A percentile compares a stretch with the other conserved stretches of the same genome.
Conservation (phyloP, 148 eudicot genomes). For the Drosera capensis region DNA sequence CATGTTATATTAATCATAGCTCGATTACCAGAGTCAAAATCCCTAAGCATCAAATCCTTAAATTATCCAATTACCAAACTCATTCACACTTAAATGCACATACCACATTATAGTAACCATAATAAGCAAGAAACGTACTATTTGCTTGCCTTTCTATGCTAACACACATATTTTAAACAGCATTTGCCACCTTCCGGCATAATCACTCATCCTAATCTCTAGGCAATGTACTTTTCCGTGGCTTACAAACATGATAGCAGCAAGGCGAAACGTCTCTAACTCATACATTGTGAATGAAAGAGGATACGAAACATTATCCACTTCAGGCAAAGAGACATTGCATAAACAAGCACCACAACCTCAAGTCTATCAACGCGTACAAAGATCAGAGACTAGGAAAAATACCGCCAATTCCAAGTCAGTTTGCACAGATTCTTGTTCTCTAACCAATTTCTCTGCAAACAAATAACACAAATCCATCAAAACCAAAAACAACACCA, state of each 20-base stretch:
- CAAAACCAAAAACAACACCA: background rate
- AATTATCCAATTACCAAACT: background rate
- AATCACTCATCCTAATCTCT: no score
- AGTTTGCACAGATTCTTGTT: constrained; percentile 79
- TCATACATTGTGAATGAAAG: no score
- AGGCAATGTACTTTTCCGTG: no score
- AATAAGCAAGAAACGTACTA: no score
- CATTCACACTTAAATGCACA: background rate
- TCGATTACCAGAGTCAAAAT: background rate
- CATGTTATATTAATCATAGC: constrained; percentile 1
- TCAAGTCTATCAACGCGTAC: constrained; percentile 1
- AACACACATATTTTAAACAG: no score
- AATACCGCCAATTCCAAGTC: constrained; percentile 78
- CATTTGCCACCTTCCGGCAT: no score
- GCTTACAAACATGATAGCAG: no score
- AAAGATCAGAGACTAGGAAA: constrained; percentile 5
- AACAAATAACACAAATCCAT: constrained; percentile 6
- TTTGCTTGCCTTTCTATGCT: no score
- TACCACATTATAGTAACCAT: no score
- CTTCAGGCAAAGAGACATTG: background rate
- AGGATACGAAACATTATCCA: background rate
- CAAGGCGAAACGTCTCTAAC: no score
- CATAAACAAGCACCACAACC: no score
- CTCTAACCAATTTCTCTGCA: constrained; percentile 85
- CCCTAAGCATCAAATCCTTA: background rate